Conservation (phyloP, 2,329 filamentous ascomycete genomes). For the Phialophora verrucosa region DNA sequence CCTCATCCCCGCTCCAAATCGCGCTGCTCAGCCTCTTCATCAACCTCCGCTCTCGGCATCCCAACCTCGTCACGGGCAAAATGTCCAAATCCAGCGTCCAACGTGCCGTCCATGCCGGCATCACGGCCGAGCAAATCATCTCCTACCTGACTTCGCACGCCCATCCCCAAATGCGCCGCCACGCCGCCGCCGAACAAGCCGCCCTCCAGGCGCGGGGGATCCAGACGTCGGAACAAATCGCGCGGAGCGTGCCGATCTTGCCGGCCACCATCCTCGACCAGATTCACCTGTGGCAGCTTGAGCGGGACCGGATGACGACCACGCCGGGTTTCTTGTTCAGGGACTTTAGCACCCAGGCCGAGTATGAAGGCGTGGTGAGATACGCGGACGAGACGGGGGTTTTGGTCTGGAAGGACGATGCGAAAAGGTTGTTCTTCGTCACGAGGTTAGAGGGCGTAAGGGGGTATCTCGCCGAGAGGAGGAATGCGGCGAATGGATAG, state of each 20-base stretch:
- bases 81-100: slow-evolving; percentile 88
- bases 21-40: slow-evolving; percentile 90
- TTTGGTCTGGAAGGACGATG: slow-evolving; percentile 82
- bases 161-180: slow-evolving; percentile 87
- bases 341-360: slow-evolving; percentile 77
- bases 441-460: slow-evolving; percentile 87
- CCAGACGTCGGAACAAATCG: slow-evolving; percentile 29
- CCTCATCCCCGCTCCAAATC: slow-evolving; percentile 89
- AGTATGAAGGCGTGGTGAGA: slow-evolving; percentile 58
- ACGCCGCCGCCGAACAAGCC: slow-evolving; percentile 49
- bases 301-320: slow-evolving; percentile 90
- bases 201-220: slow-evolving; percentile 43
- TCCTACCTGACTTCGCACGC: slow-evolving; percentile 90
- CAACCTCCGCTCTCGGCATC: slow-evolving; percentile 85
- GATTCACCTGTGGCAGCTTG: slow-evolving; percentile 95
- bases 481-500: slow-evolving; percentile 9
- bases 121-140: slow-evolving; percentile 94
- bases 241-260: slow-evolving; percentile 65
- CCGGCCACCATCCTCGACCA: slow-evolving; percentile 97
- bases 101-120: slow-evolving; percentile 83
- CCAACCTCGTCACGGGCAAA: slow-evolving; percentile 90
- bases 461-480: slow-evolving; percentile 74
- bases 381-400: slow-evolving; percentile 92
- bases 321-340: slow-evolving; percentile 85
- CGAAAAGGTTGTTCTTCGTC: slow-evolving; percentile 85